A percentile compares a stretch with the other conserved stretches of the same genome.
Evolutionary conservation across 1,284 basidiomycete genomes (phyloP).

Genomic region (Rhodotorula sp.): DNA sequence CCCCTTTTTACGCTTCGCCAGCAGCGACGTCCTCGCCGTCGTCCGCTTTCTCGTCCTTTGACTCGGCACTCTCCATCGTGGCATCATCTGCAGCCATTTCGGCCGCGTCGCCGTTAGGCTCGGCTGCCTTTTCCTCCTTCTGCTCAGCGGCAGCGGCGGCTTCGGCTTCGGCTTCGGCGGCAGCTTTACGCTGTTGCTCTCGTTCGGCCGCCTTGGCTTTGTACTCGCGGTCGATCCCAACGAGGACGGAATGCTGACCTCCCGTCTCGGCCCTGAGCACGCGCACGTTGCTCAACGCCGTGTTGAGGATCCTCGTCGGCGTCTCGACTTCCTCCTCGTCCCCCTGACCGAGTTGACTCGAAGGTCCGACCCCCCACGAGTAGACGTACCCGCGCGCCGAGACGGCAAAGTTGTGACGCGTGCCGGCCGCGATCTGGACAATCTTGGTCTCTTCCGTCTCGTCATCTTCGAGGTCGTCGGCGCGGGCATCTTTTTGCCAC

Average conservation of each 20-base stretch:
- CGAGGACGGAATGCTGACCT: conserved; percentile 42
- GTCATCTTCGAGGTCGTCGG: conserved; percentile 28
- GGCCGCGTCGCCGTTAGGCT: conserved; percentile 4
- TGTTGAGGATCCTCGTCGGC: conserved; percentile 37
- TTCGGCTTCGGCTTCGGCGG: background rate
- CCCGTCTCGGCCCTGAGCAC: conserved; percentile 39
- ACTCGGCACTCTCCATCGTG: background rate
- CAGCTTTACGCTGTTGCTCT: conserved; percentile 1
- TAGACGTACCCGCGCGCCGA: conserved; percentile 50
- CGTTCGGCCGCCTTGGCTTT: conserved; percentile 11
- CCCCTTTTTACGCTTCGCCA: background rate
- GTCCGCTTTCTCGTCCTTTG: too few relatives aligned
- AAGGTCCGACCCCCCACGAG: conserved; percentile 39
- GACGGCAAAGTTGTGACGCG: conserved; percentile 78
- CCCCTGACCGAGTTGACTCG: conserved; percentile 40
- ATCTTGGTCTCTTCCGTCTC: conserved; percentile 61
- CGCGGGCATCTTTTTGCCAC: conserved; percentile 44
- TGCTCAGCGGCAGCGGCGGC: background rate
- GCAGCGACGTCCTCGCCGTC: background rate
- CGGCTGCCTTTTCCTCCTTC: background rate
- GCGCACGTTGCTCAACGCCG: conserved; percentile 35
- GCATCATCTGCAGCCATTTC: background rate
- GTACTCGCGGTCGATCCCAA: conserved; percentile 28
- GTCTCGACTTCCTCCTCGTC: conserved; percentile 37
- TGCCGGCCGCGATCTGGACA: conserved; percentile 70